phyloP scores from a whole-genome alignment of 1,139 yeast genomes.

The Meyerozyma carpophila region DNA sequence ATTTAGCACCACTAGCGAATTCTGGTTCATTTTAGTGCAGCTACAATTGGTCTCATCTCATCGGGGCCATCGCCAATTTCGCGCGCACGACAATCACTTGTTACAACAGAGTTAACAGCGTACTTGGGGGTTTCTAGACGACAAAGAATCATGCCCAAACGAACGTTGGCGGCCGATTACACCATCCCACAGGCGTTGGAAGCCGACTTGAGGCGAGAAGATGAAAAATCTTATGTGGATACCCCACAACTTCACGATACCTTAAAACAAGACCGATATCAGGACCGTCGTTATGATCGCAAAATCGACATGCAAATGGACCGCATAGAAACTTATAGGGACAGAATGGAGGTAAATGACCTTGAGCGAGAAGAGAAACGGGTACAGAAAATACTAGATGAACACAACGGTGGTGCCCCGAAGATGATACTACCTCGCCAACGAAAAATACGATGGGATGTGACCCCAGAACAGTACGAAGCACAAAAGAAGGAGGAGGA shows the following conservation, averaged over 20 bases:
- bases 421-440: conserved; percentile 12
- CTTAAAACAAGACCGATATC: conserved; percentile 11
- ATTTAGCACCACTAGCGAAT: conserved; percentile 52
- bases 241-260: background rate
- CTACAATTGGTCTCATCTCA: background rate
- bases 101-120: background rate
- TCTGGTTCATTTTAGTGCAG: conserved; percentile 26
- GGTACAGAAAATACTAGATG: conserved; percentile 14
- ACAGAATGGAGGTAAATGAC: conserved; percentile 31
- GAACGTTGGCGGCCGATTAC: background rate
- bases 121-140: too few relatives aligned
- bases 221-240: background rate
- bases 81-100: conserved; percentile 1
- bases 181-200: background rate
- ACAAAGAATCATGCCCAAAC: background rate
- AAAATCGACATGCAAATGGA: conserved; percentile 19
- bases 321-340: conserved; percentile 23
- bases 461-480: conserved; percentile 29
- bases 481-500: conserved; percentile 6
- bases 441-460: conserved; percentile 25
- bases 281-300: conserved; percentile 19
- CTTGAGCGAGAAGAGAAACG: conserved; percentile 27
- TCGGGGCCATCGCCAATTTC: background rate
- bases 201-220: background rate
- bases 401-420: conserved; percentile 13